Evolutionary conservation across 2,329 filamentous ascomycete genomes (phyloP).

Genomic region (Claviceps maximensis): DNA sequence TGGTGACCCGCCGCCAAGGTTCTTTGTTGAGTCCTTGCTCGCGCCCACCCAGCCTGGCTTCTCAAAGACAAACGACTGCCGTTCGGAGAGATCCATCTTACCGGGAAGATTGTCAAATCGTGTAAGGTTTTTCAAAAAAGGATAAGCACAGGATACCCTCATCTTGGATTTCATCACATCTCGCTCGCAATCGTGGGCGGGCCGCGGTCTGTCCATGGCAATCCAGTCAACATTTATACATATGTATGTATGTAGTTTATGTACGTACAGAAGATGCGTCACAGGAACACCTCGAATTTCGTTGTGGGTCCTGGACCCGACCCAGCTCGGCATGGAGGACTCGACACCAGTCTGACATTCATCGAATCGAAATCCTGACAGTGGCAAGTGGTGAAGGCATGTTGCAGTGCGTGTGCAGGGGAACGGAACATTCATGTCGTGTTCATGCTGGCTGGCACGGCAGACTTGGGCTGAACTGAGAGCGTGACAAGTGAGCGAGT

Average conservation of each 20-base stretch:
- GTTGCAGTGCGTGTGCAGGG: not conserved
- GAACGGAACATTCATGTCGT: not conserved
- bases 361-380: not conserved
- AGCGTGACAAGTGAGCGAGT: not conserved
- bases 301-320: not conserved
- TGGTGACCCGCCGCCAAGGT: not conserved
- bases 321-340: not conserved
- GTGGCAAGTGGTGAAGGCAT: not conserved
- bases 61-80: not conserved
- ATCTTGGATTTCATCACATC: not conserved
- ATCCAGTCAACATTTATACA: not conserved
- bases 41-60: not conserved
- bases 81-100: not conserved
- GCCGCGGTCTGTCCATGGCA: not conserved
- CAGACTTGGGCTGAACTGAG: not conserved
- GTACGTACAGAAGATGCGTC: no score
- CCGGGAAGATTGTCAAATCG: not conserved
- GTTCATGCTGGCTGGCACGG: not conserved
- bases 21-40: not conserved
- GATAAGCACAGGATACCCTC: not conserved
- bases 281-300: conserved; percentile 2
- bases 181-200: not conserved
- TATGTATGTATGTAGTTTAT: no score
- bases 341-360: no score
- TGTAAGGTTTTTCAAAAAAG: no score